These are phyloP conservation scores for Bolboschoenus planiculmis DNA, from an alignment of 176 grass and related monocot genomes.

Conservation along the genomic window DNA sequence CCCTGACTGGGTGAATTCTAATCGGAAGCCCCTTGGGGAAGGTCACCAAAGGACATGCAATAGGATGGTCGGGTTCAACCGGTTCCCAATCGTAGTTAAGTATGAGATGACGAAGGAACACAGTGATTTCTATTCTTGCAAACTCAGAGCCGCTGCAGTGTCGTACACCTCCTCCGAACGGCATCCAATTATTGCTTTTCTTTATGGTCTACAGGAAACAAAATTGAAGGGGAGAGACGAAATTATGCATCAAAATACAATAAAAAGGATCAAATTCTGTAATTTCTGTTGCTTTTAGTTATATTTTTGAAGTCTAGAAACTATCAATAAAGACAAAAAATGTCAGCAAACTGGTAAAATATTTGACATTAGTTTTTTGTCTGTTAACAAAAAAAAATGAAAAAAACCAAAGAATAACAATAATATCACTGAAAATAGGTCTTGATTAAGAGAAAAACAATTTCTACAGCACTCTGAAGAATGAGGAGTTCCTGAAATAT, in stretches of 20 bases:
- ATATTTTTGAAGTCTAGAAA: no score
- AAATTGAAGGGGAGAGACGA: not conserved
- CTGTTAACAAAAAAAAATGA: not conserved
- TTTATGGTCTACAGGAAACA: not conserved
- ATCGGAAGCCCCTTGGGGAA: not conserved
- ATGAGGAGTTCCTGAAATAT: not conserved
- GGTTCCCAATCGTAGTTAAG: slow-evolving; percentile 21
- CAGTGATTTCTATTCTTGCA: slow-evolving; percentile 14
- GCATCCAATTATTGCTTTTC: slow-evolving; percentile 13
- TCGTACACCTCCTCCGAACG: slow-evolving; percentile 22
- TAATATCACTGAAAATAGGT: not conserved
- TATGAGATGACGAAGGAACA: slow-evolving; percentile 24
- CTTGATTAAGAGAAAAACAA: not conserved
- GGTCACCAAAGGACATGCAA: not conserved
- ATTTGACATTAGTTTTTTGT: not conserved
- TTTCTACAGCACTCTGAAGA: not conserved
- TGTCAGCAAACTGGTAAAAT: not conserved
- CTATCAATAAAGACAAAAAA: no score
- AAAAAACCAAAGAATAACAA: not conserved
- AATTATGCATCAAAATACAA: not conserved
- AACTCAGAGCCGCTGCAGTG: slow-evolving; percentile 18
- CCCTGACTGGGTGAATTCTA: not conserved
- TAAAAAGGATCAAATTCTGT: no score
- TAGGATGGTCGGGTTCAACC: slow-evolving; percentile 11
- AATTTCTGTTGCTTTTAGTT: no score